A percentile compares a stretch with the other conserved stretches of the same genome.
Evolutionary conservation across 1,139 yeast species (phyloP).

Genomic region (Hyphopichia wangnamkhiaoensis): DNA sequence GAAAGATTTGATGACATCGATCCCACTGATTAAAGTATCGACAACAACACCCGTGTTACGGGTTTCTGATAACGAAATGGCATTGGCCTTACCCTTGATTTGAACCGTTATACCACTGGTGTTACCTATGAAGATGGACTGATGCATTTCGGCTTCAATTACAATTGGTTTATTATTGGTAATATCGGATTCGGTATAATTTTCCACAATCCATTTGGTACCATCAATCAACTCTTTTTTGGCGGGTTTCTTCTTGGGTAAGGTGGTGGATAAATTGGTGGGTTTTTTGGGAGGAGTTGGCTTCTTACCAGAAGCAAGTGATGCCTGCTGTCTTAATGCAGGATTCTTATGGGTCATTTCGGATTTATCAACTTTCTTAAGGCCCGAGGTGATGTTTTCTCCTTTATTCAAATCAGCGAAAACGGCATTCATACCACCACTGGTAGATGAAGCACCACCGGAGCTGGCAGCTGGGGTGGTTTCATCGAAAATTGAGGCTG

Average conservation of each 20-base stretch:
- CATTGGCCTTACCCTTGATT: constrained; percentile 88
- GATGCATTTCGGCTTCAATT: constrained; percentile 80
- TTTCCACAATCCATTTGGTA: constrained; percentile 82
- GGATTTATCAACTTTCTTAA: constrained; percentile 89
- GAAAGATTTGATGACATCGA: constrained; percentile 80
- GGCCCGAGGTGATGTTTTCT: constrained; percentile 74
- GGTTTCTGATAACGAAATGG: constrained; percentile 78
- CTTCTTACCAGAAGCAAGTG: constrained; percentile 41
- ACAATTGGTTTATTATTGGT: constrained; percentile 51
- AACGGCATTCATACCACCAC: constrained; percentile 81
- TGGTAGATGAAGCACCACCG: too few relatives aligned
- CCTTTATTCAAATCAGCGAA: constrained; percentile 92
- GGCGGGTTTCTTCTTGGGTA: constrained; percentile 56
- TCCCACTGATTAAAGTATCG: constrained; percentile 83
- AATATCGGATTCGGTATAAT: constrained; percentile 56
- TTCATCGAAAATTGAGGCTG: constrained; percentile 55
- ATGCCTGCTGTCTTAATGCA: constrained; percentile 57
- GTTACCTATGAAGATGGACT: constrained; percentile 85
- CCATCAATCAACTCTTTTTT: constrained; percentile 79
- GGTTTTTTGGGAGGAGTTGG: constrained; percentile 80
- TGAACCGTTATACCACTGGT: constrained; percentile 75
- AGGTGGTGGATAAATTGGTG: constrained; percentile 47
- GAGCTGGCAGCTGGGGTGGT: constrained; percentile 23
- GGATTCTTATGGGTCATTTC: constrained; percentile 97
- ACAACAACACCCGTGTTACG: constrained; percentile 72